Evolutionary conservation across 164 flowering plant species (phyloP).

Genomic region (Euptelea pleiosperma): DNA sequence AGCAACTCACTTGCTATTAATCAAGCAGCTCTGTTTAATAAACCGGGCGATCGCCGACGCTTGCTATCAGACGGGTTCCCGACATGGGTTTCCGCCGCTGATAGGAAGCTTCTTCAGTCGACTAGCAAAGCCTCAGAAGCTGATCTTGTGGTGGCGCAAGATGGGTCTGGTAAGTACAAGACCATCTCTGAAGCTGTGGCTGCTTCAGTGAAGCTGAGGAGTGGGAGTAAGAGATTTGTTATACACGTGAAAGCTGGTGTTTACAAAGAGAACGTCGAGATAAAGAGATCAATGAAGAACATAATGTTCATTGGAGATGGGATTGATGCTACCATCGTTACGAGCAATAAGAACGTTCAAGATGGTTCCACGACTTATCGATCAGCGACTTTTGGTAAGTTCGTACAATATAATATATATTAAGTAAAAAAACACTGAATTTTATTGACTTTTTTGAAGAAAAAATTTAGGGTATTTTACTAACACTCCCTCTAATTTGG

Average conservation of each 20-base stretch:
- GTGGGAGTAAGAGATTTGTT: conserved; percentile 36
- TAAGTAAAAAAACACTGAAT: background rate
- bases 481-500: background rate
- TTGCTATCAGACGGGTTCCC: conserved; percentile 37
- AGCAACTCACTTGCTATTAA: conserved; percentile 58
- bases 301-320: conserved; percentile 72
- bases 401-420: background rate
- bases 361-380: conserved; percentile 64
- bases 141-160: conserved; percentile 59
- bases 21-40: conserved; percentile 12
- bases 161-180: conserved; percentile 56
- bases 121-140: conserved; percentile 18
- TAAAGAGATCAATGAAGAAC: conserved; percentile 39
- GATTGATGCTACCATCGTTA: conserved; percentile 51
- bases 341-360: conserved; percentile 34
- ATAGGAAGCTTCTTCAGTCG: conserved; percentile 43
- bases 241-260: conserved; percentile 55
- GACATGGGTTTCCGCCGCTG: conserved; percentile 42
- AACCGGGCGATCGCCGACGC: conserved; percentile 23
- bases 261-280: conserved; percentile 51
- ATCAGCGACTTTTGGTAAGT: conserved; percentile 68
- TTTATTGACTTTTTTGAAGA: background rate
- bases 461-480: background rate
- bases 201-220: conserved; percentile 21
- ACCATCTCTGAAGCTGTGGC: conserved; percentile 56